Evolutionary conservation across 139 green algal genomes (phyloP).

Genomic region (Asterochloris sp.): DNA sequence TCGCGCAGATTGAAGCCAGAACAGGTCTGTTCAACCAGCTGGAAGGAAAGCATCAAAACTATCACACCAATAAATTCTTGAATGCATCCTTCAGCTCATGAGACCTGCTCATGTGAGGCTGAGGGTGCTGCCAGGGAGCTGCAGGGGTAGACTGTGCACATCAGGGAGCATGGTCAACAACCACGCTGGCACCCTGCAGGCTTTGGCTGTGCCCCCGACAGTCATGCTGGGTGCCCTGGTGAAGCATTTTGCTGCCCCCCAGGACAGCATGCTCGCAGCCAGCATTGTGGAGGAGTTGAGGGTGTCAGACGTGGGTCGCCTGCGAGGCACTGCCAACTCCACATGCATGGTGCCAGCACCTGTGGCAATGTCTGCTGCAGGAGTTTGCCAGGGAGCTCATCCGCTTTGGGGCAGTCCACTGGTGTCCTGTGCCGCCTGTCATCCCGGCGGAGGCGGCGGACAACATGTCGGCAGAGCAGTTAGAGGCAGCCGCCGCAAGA

Average conservation of each 20-base stretch:
- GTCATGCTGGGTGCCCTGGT: background rate
- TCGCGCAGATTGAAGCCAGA: too few relatives aligned
- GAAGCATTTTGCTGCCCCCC: background rate
- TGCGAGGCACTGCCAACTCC: background rate
- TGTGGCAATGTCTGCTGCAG: constrained; percentile 8
- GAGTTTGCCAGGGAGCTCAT: constrained; percentile 45
- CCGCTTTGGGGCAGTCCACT: constrained; percentile 71
- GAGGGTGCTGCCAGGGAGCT: too few relatives aligned
- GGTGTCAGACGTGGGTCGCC: background rate
- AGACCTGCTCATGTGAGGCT: too few relatives aligned
- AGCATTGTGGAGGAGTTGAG: background rate
- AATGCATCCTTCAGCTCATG: too few relatives aligned
- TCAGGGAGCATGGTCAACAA: too few relatives aligned
- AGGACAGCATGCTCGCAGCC: background rate
- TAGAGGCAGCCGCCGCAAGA: background rate
- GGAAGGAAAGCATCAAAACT: too few relatives aligned
- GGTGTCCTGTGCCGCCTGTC: constrained; percentile 50
- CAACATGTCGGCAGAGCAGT: constrained; percentile 16
- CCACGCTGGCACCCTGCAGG: background rate
- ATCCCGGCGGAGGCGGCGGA: background rate
- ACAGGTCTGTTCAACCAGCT: too few relatives aligned
- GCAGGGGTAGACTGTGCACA: too few relatives aligned
- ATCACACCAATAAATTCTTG: too few relatives aligned
- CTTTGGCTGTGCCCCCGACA: background rate
- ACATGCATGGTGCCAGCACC: background rate